Conservation (phyloP, 352 stramenopile genomes). For the Globisporangium radiosum region DNA sequence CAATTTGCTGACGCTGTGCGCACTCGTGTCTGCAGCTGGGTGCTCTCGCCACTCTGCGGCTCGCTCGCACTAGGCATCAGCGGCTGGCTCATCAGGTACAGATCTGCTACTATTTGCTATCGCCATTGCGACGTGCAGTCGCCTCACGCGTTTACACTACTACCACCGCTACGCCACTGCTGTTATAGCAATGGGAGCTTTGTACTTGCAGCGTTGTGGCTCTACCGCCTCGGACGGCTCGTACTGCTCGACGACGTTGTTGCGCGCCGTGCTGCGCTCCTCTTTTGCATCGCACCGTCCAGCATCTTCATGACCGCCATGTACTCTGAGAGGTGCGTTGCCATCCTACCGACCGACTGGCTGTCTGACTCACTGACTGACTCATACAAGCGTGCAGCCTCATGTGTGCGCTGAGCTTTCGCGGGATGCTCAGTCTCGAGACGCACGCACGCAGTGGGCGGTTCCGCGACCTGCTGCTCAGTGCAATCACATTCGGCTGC, state of each 20-base stretch:
- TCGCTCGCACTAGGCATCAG: constrained; percentile 24
- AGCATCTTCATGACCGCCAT: constrained; percentile 79
- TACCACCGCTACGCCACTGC: neutral
- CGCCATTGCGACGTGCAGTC: too few relatives aligned
- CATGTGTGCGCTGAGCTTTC: constrained; percentile 77
- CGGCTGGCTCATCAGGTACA: constrained; percentile 51
- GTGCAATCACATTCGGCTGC: constrained; percentile 49
- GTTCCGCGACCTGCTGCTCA: constrained; percentile 26
- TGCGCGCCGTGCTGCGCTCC: constrained; percentile 51
- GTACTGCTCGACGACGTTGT: constrained; percentile 49
- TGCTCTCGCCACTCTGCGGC: constrained; percentile 15
- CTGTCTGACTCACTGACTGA: neutral
- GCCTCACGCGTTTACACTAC: neutral
- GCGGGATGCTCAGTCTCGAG: constrained; percentile 64
- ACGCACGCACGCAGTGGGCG: constrained; percentile 13
- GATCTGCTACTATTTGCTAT: neutral
- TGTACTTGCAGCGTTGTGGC: constrained; percentile 55
- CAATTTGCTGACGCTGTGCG: neutral
- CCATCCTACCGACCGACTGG: neutral
- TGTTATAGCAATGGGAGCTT: constrained; percentile 59
- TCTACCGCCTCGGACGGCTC: constrained; percentile 58
- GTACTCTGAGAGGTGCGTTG: constrained; percentile 71
- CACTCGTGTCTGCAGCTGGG: constrained; percentile 4
- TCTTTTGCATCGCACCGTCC: constrained; percentile 72
- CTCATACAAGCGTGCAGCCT: constrained; percentile 25